Conservation (phyloP, 768 basidiomycete species). For the Pleurotus sapidus region DNA sequence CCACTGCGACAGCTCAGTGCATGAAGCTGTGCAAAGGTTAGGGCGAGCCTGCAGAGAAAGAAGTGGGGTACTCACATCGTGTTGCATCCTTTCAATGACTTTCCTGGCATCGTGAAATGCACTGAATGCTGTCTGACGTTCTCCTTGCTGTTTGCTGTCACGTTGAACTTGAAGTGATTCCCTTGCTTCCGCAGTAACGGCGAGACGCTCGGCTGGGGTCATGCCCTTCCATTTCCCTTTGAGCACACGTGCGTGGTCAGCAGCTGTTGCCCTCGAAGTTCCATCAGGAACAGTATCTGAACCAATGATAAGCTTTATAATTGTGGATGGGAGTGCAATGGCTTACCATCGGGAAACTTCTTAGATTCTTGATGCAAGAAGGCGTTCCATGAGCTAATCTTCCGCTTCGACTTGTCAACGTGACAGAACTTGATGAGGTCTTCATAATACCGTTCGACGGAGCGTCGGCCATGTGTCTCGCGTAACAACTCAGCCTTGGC, state of each 20-base stretch:
- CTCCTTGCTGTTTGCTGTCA: background rate
- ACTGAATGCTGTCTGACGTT: background rate
- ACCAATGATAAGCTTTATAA: no score
- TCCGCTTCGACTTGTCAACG: background rate
- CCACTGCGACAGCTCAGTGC: conserved; percentile 9
- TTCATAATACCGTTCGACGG: background rate
- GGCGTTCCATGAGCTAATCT: background rate
- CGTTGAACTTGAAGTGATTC: background rate
- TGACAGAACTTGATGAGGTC: background rate
- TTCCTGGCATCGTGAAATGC: conserved; percentile 5
- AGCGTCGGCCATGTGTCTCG: background rate
- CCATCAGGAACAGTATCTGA: background rate
- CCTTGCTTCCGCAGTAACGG: background rate
- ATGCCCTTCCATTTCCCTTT: conserved; percentile 6
- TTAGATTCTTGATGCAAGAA: conserved; percentile 6
- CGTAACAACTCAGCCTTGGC: background rate
- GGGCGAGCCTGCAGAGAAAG: background rate
- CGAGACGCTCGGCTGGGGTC: conserved; percentile 3
- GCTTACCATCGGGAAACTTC: background rate
- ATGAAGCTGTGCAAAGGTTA: background rate
- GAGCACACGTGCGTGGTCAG: background rate
- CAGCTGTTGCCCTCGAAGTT: background rate
- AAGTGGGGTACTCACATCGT: conserved; percentile 6
- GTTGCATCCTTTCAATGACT: conserved; percentile 2
- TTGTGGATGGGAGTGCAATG: no score